phyloP scores from a whole-genome alignment of 495 filamentous ascomycete species.

The Cercophora sp. region DNA sequence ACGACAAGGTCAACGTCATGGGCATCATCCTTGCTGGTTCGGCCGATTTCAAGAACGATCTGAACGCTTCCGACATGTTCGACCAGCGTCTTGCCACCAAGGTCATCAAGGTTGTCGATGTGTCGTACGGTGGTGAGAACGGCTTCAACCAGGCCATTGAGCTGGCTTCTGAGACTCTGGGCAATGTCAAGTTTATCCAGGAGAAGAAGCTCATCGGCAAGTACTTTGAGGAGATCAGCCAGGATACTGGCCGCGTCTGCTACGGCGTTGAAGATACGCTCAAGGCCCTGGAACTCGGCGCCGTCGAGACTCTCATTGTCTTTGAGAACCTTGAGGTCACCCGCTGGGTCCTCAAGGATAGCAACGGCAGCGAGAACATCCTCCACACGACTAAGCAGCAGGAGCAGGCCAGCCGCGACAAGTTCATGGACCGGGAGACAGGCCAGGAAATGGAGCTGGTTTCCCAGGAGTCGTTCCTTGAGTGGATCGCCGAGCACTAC shows the following conservation, averaged over 20 bases:
- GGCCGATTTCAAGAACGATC: conserved; percentile 98
- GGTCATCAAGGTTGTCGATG: conserved; percentile 98
- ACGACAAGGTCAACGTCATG: conserved; percentile 95
- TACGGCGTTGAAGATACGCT: conserved; percentile 97
- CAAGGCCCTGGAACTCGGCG: conserved; percentile 94
- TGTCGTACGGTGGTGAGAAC: conserved; percentile 98
- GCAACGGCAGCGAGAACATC: conserved; percentile 63
- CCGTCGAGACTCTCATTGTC: conserved; percentile 92
- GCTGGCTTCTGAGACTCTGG: conserved; percentile 87
- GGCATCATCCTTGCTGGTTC: conserved; percentile 94
- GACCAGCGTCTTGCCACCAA: conserved; percentile 85
- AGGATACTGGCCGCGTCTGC: conserved; percentile 92
- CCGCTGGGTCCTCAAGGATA: conserved; percentile 81
- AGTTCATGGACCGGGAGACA: conserved; percentile 91
- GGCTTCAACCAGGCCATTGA: conserved; percentile 99
- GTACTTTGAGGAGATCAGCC: conserved; percentile 98
- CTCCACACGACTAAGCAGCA: conserved; percentile 86
- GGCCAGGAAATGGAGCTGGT: conserved; percentile 94
- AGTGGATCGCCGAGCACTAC: conserved; percentile 97
- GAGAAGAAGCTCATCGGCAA: conserved; percentile 99
- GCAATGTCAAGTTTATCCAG: conserved; percentile 99
- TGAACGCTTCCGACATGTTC: conserved; percentile 97
- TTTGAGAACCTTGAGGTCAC: conserved; percentile 95
- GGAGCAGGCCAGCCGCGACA: conserved; percentile 66
- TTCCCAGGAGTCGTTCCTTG: conserved; percentile 83